Base-by-base conservation (phyloP, 1,284 basidiomycete species). In the Papiliotrema flavescens region DNA sequence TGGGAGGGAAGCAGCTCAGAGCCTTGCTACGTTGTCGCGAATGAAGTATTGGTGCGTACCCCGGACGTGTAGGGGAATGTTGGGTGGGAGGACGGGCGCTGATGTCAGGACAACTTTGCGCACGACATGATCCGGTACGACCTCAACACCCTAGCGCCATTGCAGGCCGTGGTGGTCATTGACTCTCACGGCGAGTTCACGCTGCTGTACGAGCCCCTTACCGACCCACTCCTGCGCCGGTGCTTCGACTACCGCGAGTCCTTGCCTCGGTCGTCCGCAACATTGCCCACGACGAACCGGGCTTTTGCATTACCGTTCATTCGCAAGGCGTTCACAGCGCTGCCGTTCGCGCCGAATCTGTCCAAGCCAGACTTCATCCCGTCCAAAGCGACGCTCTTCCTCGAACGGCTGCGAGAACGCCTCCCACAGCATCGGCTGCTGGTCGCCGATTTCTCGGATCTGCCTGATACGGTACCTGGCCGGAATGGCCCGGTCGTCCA, bases 121-220 rank as follows among this genome's bases (percentile, higher is more conserved):
- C 96, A 98, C 73, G 96, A 99, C 70, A 83, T 97, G 64, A 82
- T 99, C 43, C 87, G 95, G 32, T 98, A 96, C 69, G 86, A 92
- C 64, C 79, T 89, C 36, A 78, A 80, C 55, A 90, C 85, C 2
- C 80, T 89, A 52, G 79, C 85, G 63, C 91, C 95, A 0, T 85
- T 89, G 54, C 93, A 98, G 75, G 89, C 86, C 14, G 68, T 91
- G 20, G 86, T 98, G 14, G 83, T 86, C 11, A 83, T 97, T 58
- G 88, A 95, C 76, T 79, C 81, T 6, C 78, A 83, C 2, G 92
- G 93, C 53, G 92, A 98, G 66, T 96, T 94, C 69, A 80, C 85
- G 58, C 86, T 88, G 54, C 79, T 92, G 48, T 98, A 92, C 78
- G 84, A 89, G 54, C 87, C 86, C 28, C 82, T 96, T 42, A 84